Conservation (phyloP, 495 filamentous ascomycete genomes). For the Recurvomyces mirabilis region DNA sequence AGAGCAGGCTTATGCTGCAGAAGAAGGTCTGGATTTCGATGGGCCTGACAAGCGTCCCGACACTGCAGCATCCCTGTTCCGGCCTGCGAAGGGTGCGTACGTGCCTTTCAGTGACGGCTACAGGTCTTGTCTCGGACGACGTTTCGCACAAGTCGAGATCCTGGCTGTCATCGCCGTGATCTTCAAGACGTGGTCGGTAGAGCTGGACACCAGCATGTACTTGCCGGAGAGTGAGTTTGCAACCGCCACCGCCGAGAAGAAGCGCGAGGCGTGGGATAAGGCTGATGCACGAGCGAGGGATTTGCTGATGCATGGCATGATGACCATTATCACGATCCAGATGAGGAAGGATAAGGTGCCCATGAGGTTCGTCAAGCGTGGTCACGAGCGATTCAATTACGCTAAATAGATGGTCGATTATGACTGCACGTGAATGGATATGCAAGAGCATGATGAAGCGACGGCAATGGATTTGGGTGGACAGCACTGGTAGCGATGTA, state of each 20-base stretch:
- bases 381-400: conserved; percentile 46
- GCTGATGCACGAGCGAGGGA: conserved; percentile 39
- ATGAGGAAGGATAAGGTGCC: conserved; percentile 47
- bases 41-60: conserved; percentile 41
- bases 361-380: conserved; percentile 50
- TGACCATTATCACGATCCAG: conserved; percentile 50
- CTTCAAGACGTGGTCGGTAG: conserved; percentile 52
- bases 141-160: conserved; percentile 70
- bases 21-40: conserved; percentile 43
- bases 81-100: conserved; percentile 52
- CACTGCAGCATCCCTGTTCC: conserved; percentile 43
- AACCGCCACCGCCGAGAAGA: conserved; percentile 29
- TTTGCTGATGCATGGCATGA: conserved; percentile 38
- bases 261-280: conserved; percentile 41
- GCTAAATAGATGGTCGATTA: too few relatives aligned
- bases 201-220: conserved; percentile 52
- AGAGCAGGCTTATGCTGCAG: conserved; percentile 33
- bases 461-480: too few relatives aligned
- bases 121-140: conserved; percentile 55
- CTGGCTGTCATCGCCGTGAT: conserved; percentile 55
- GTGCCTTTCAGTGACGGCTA: conserved; percentile 65
- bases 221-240: conserved; percentile 50
- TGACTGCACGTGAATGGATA: too few relatives aligned
- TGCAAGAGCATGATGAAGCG: too few relatives aligned
- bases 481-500: too few relatives aligned